phyloP scores from a whole-genome alignment of 2,329 filamentous ascomycete genomes.

The Colletotrichum nymphaeae region DNA sequence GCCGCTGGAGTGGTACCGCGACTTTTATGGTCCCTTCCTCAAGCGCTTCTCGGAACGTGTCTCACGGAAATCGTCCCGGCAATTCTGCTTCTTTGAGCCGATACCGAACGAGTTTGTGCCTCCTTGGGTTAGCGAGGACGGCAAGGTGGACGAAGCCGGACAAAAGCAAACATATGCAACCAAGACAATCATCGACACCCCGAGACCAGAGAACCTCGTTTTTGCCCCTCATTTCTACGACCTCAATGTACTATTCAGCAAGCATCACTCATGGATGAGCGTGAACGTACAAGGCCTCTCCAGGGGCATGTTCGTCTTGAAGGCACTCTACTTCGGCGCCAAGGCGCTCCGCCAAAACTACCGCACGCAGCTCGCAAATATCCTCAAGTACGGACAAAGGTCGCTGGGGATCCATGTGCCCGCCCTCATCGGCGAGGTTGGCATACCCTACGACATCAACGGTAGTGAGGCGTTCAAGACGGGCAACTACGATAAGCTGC shows the following conservation, averaged over 20 bases:
- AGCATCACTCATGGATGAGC: constrained; percentile 48
- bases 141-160: not conserved
- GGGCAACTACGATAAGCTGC: constrained; percentile 51
- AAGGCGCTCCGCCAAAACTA: constrained; percentile 52
- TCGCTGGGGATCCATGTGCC: constrained; percentile 48
- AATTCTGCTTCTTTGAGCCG: constrained; percentile 53
- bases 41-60: constrained; percentile 49
- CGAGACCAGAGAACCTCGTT: constrained; percentile 48
- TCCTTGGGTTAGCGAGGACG: constrained; percentile 44
- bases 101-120: constrained; percentile 55
- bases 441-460: constrained; percentile 55
- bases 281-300: constrained; percentile 55
- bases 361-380: constrained; percentile 49
- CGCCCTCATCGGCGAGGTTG: constrained; percentile 53
- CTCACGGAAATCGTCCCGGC: constrained; percentile 41
- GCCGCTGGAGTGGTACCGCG: constrained; percentile 53
- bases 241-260: constrained; percentile 53
- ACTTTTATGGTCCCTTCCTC: constrained; percentile 55
- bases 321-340: constrained; percentile 53
- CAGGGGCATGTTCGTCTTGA: constrained; percentile 52
- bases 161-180: constrained; percentile 41
- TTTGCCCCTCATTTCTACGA: constrained; percentile 57
- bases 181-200: constrained; percentile 41
- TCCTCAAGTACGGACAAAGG: constrained; percentile 45
- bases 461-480: constrained; percentile 48